phyloP scores from a whole-genome alignment of 371 early-diverging fungal genomes.

The Mucor saturninus region DNA sequence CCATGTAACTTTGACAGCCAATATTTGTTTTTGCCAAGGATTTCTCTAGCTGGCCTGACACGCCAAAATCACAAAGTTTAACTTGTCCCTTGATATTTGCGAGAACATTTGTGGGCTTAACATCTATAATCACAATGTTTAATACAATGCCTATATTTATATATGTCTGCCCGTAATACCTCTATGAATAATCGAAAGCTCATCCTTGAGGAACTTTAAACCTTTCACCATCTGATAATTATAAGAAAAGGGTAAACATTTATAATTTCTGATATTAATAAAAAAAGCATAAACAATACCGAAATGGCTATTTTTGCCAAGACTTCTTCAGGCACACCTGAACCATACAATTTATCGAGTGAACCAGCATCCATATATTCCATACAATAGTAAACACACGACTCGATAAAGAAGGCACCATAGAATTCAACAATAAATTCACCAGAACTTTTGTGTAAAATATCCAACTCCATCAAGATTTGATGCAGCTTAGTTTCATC shows the following conservation, averaged over 20 bases:
- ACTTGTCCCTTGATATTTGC: constrained; percentile 86
- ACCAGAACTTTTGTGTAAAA: constrained; percentile 85
- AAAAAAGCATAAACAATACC: constrained; percentile 40
- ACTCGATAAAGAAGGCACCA: constrained; percentile 96
- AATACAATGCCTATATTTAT: background rate
- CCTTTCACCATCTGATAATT: constrained; percentile 80
- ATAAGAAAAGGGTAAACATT: constrained; percentile 9
- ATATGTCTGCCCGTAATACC: constrained; percentile 25
- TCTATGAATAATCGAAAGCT: constrained; percentile 90
- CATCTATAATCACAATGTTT: constrained; percentile 56
- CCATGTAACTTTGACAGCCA: constrained; percentile 96
- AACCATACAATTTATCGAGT: constrained; percentile 82
- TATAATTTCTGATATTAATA: background rate
- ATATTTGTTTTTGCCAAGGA: constrained; percentile 93
- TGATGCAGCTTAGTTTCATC: constrained; percentile 72
- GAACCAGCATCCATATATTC: constrained; percentile 96
- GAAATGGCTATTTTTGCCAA: constrained; percentile 78
- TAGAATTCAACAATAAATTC: constrained; percentile 95
- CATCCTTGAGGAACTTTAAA: constrained; percentile 86
- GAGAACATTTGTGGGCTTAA: constrained; percentile 95
- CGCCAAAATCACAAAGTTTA: constrained; percentile 93
- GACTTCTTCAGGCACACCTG: constrained; percentile 84
- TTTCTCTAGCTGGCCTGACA: constrained; percentile 86
- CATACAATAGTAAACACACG: constrained; percentile 95
- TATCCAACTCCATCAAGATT: constrained; percentile 43